phyloP scores from a whole-genome alignment of 352 stramenopile genomes.

The Phytophthora vignae region DNA sequence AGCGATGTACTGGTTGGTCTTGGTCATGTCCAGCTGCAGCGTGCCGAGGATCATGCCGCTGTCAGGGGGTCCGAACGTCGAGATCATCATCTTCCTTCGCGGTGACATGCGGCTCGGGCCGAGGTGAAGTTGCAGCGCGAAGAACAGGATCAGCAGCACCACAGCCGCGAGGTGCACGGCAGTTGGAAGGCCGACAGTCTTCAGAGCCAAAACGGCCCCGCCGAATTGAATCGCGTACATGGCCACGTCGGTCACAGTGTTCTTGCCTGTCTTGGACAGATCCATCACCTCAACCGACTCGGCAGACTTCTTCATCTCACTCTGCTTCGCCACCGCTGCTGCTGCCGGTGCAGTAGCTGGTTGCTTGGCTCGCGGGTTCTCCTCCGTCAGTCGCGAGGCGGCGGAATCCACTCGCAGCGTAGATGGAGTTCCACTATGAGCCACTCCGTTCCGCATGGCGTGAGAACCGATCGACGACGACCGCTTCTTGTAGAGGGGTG shows the following conservation, averaged over 20 bases:
- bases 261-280: slow-evolving; percentile 35
- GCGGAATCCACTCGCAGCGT: neutral
- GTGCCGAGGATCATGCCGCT: slow-evolving; percentile 77
- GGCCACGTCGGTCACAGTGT: slow-evolving; percentile 48
- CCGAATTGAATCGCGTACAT: slow-evolving; percentile 64
- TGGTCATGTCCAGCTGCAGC: slow-evolving; percentile 73
- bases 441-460: slow-evolving; percentile 1
- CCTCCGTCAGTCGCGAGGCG: neutral
- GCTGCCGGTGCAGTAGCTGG: neutral
- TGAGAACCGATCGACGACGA: slow-evolving; percentile 20
- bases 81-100: slow-evolving; percentile 77
- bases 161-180: slow-evolving; percentile 56
- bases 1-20: slow-evolving; percentile 67
- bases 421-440: neutral
- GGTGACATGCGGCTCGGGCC: slow-evolving; percentile 65
- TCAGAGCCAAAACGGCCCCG: slow-evolving; percentile 56
- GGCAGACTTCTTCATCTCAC: slow-evolving; percentile 5
- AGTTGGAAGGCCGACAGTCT: slow-evolving; percentile 50
- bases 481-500: slow-evolving; percentile 11
- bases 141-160: slow-evolving; percentile 58
- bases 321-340: neutral
- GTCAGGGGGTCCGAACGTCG: slow-evolving; percentile 61
- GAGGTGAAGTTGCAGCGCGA: slow-evolving; percentile 61
- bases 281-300: slow-evolving; percentile 28
- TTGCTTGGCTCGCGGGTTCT: neutral